These are phyloP conservation scores for Dryadomyces quercivorus DNA, from an alignment of 2,329 filamentous ascomycete genomes.

Conservation along the genomic window DNA sequence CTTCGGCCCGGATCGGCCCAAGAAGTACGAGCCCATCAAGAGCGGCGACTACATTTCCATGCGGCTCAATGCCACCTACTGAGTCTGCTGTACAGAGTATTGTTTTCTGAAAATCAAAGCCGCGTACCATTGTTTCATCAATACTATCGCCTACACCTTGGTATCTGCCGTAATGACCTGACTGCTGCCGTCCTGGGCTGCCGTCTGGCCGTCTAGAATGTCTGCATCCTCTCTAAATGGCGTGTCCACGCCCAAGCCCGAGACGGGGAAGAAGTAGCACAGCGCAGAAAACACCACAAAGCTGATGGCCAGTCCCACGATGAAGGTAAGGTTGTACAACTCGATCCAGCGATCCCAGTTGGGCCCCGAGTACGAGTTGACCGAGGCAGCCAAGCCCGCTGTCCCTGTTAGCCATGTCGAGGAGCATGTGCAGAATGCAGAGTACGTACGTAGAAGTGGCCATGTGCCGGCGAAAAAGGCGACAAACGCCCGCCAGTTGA, in stretches of 20 bases:
- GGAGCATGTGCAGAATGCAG: not conserved
- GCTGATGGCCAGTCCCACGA: constrained; percentile 25
- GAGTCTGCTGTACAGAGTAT: not conserved
- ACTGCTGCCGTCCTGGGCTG: not conserved
- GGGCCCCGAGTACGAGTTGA: constrained; percentile 10
- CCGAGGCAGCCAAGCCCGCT: constrained; percentile 9
- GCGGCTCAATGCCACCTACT: constrained; percentile 11
- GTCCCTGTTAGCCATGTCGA: not conserved
- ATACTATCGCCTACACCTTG: not conserved
- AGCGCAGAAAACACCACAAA: constrained; percentile 17
- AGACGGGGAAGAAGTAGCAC: constrained; percentile 7
- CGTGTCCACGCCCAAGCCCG: constrained; percentile 8
- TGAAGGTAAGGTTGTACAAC: constrained; percentile 28
- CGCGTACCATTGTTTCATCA: no score
- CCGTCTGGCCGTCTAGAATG: constrained; percentile 1
- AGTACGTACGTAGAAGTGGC: constrained; percentile 17
- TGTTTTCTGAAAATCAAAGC: no score
- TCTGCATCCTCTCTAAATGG: constrained; percentile 9
- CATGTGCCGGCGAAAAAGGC: constrained; percentile 13
- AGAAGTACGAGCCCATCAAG: constrained; percentile 32
- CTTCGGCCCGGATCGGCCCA: constrained; percentile 24
- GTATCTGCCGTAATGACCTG: not conserved
- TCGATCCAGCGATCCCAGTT: constrained; percentile 20
- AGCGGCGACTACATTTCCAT: constrained; percentile 15
- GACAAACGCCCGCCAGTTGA: constrained; percentile 22